phyloP scores from a whole-genome alignment of 352 stramenopile genomes.

The Plasmopara halstedii region DNA sequence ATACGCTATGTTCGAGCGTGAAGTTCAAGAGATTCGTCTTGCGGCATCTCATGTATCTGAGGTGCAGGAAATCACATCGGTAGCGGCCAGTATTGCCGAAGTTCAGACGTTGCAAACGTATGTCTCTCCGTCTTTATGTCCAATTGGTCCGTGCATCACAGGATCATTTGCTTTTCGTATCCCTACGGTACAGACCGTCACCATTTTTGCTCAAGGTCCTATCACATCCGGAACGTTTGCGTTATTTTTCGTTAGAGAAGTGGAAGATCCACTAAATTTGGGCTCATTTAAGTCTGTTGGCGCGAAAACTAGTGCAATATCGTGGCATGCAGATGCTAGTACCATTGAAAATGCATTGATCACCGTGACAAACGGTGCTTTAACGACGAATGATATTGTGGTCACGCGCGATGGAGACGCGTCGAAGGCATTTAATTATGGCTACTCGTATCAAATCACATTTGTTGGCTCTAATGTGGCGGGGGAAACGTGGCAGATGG shows the following conservation, averaged over 20 bases:
- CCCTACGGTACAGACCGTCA: conserved; percentile 68
- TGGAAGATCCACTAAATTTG: neutral
- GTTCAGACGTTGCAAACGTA: conserved; percentile 65
- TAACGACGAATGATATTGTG: conserved; percentile 45
- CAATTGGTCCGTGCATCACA: conserved; percentile 35
- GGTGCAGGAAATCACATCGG: conserved; percentile 58
- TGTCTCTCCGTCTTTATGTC: conserved; percentile 34
- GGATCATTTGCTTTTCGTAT: conserved; percentile 61
- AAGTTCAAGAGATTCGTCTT: conserved; percentile 64
- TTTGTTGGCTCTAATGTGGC: conserved; percentile 66
- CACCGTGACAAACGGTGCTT: conserved; percentile 14
- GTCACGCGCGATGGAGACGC: conserved; percentile 69
- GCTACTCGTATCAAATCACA: conserved; percentile 66
- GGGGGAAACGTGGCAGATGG: conserved; percentile 34
- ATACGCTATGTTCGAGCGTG: conserved; percentile 43
- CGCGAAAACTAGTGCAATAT: conserved; percentile 18
- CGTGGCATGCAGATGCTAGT: conserved; percentile 38
- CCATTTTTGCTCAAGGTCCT: conserved; percentile 30
- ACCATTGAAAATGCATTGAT: conserved; percentile 27
- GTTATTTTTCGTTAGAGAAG: conserved; percentile 34
- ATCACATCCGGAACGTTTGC: conserved; percentile 48
- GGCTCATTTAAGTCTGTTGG: conserved; percentile 27
- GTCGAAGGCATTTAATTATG: conserved; percentile 45
- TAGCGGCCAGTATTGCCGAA: conserved; percentile 51
- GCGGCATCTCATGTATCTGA: conserved; percentile 62